Base-by-base conservation (phyloP, 306 rosid species). In the Vigna nakashimae region DNA sequence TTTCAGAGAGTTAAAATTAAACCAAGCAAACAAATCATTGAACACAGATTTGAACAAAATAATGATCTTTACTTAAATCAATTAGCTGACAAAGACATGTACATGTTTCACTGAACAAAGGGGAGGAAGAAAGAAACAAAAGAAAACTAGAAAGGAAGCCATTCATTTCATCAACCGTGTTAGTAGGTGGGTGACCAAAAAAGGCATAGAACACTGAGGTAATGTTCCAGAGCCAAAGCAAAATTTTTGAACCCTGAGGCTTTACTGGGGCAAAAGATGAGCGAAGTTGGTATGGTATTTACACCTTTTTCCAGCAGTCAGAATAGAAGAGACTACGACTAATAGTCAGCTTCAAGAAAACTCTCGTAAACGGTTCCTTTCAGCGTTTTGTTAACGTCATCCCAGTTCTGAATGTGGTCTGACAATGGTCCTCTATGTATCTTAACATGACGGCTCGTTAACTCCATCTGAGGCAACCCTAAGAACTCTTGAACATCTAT, bases 331-430 rank as follows among this genome's bases (percentile, higher is more conserved):
- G 67, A 79, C 56, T 36, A 52, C 7, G 14, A 73, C 73, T 88
- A 91, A 72, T 89, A 89, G 76, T 92, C 97, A 17, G 90, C 78
- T 6, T 40, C 84, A 36, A 95, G 91, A 79, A 92, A 93, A 79
- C 83, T 85, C 87, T 91, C 92, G 55, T 88, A 95, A 24, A 75
- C 69, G 22, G 98, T 95, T 69, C 93, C 97, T 1, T 53, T 75
- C 26, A 95, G 92, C 4, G 88, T 80, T 78, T 34, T 85, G 87
- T 82, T 91, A 66, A 95, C 97, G 16, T 91, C 98, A 4, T 91
- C 93, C 98, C 98, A 95, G 86, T 95, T 92, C 75, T 58, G 82
- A 74, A 92, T 79, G 83, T 91, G 93, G 34, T 92, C 92, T 0
- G 92, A 88, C 78, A 92, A 26, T 24, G 87, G 84, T 45, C 98